Evolutionary conservation across 73 alveolate species (phyloP), one percentile per base, ranked within the genome.

Genomic region (Durusdinium trenchii): DNA sequence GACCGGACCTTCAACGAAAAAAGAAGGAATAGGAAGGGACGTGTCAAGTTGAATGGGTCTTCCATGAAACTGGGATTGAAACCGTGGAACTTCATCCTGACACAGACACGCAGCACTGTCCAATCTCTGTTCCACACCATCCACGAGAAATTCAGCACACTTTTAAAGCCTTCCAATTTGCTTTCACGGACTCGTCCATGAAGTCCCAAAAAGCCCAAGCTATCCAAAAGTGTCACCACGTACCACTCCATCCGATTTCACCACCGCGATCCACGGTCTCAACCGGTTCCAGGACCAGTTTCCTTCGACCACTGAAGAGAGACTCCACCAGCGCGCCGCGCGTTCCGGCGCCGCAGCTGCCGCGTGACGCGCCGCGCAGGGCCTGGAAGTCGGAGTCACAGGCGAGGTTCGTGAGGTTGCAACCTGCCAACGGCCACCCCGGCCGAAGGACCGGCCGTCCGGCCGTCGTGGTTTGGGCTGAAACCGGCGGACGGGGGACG

Each of bases 301-400:
- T 10, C n/a, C 40, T 40, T 35, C 47, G 12, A 23, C 12, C 12
- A 57, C 12, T 57, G 32, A 57, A 57, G 32, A 16, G 23, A 57
- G 69, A 23, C 12, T 16, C 69, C 82, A 69, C 36, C 42, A 3
- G 36, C 42, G 10, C 30, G 45, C 16, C 35, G 54, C 84, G 40
- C 32, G 40, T 40, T 51, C 40, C 30, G 4, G 73, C 18, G 30
- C 18, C 73, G 30, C 73, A 23, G n/a, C 18, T 23, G 73, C 85
- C 38, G 45, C 85, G 18, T 16, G 51, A n/a, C n/a, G n/a, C n/a
- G n/a, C n/a, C n/a, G n/a, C n/a, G n/a, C n/a, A n/a, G n/a, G n/a
- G 51, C 84, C 85, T 75, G 85, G 85, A 75, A 75, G 23, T 75
- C 54, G 18, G 85, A 40, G 85, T 75, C 85, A 42, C 85, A 75